Percentiles rank a stretch among this genome's conserved stretches.
Conservation (phyloP, 176 grass and related monocot genomes). For the Poa annua region DNA sequence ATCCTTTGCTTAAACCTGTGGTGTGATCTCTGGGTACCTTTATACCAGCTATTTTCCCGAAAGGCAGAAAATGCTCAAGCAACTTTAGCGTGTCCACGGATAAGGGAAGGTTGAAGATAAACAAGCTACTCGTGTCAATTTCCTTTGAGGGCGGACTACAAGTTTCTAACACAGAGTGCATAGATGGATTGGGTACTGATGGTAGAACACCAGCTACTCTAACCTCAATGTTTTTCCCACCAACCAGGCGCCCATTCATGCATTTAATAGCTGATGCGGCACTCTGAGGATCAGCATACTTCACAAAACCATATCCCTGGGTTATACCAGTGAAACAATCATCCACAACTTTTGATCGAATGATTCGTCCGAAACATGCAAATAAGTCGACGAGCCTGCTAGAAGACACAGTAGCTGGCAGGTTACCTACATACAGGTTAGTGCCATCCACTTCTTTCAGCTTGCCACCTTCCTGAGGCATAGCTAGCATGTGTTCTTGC, state of each 20-base stretch:
- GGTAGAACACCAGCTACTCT: constrained; percentile 40
- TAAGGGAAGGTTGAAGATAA: constrained; percentile 50
- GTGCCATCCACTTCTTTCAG: constrained; percentile 38
- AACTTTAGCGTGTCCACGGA: constrained; percentile 46
- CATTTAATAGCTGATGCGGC: constrained; percentile 50
- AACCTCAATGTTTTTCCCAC: constrained; percentile 59
- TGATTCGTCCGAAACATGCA: constrained; percentile 54
- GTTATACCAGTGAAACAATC: constrained; percentile 56
- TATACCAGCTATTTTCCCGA: constrained; percentile 55
- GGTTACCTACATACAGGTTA: constrained; percentile 56
- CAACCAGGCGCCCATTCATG: constrained; percentile 60
- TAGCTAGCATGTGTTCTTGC: constrained; percentile 33
- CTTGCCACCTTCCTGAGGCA: constrained; percentile 6
- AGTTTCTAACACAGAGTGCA: constrained; percentile 21
- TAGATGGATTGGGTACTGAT: constrained; percentile 27
- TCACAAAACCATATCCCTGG: constrained; percentile 74
- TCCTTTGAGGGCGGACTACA: constrained; percentile 39
- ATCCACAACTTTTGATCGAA: constrained; percentile 51
- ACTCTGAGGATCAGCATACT: constrained; percentile 54
- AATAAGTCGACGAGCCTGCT: constrained; percentile 61
- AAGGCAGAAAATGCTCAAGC: constrained; percentile 54
- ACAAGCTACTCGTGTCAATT: constrained; percentile 37
- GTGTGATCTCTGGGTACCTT: constrained; percentile 51
- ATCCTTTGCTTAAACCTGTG: constrained; percentile 60
- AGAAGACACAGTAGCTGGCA: constrained; percentile 44